Conservation (phyloP, 1,284 basidiomycete species). For the Apiotrichum veenhuisii region DNA sequence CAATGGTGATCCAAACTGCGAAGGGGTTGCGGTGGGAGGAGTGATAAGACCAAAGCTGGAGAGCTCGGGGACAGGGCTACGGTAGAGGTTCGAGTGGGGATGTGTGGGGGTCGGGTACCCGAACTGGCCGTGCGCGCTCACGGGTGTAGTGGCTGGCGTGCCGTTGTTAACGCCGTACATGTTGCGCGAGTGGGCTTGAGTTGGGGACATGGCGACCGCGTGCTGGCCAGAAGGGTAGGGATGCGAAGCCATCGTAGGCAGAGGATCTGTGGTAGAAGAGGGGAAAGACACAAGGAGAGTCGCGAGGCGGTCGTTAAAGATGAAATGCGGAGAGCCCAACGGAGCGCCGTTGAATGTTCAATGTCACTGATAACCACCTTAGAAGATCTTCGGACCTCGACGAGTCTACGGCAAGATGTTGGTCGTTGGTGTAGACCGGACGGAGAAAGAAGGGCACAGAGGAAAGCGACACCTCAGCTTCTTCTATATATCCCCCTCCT, state of each 20-base stretch:
- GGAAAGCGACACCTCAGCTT: background rate
- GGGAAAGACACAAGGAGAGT: too few species aligned
- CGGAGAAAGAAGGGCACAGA: background rate
- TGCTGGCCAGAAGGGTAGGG: conserved; percentile 13
- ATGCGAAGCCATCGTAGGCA: conserved; percentile 16
- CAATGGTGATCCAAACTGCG: conserved; percentile 16
- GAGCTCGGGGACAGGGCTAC: conserved; percentile 11
- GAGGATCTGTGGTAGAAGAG: background rate
- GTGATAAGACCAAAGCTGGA: conserved; percentile 14
- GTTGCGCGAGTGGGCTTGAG: conserved; percentile 10
- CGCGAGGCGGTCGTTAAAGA: background rate
- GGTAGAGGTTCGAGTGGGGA: conserved; percentile 8
- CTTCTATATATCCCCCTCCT: background rate
- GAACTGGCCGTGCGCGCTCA: background rate
- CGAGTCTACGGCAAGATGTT: background rate
- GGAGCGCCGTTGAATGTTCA: too few species aligned
- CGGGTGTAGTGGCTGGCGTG: background rate
- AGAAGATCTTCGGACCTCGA: background rate
- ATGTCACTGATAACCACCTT: too few species aligned
- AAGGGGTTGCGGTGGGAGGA: conserved; percentile 12
- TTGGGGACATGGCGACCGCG: conserved; percentile 1
- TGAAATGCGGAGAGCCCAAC: background rate
- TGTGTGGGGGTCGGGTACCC: background rate
- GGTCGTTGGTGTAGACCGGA: background rate
- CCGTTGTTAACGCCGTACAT: conserved; percentile 7